Percentiles rank a stretch among this genome's conserved stretches.
Conservation (phyloP, 345 rosid genomes). For the Populus simonii region DNA sequence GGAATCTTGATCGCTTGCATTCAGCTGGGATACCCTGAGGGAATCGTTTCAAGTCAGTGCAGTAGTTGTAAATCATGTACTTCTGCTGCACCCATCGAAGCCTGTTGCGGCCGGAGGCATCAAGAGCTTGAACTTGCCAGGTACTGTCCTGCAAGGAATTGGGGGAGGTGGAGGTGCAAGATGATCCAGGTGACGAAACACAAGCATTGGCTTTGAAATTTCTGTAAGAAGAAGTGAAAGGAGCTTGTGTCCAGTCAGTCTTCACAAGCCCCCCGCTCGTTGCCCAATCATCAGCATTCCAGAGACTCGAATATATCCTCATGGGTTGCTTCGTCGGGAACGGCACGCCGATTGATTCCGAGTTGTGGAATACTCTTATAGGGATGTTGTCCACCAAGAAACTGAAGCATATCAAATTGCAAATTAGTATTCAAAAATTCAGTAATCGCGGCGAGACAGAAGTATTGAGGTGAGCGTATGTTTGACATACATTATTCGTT, state of each 20-base stretch:
- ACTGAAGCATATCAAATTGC: not conserved
- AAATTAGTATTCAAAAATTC: not conserved
- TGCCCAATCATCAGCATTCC: constrained; percentile 20
- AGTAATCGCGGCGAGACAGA: not conserved
- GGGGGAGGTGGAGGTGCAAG: not conserved
- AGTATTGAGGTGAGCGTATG: not conserved
- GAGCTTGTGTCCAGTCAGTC: constrained; percentile 17
- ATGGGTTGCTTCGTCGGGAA: constrained; percentile 15
- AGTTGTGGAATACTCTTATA: constrained; percentile 11
- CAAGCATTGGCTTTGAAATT: constrained; percentile 6
- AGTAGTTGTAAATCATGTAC: constrained; percentile 16
- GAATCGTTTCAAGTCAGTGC: constrained; percentile 6
- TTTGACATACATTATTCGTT: constrained; percentile 1
- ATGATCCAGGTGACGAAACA: not conserved
- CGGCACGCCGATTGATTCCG: constrained; percentile 1
- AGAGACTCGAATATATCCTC: constrained; percentile 6
- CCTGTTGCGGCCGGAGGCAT: constrained; percentile 3
- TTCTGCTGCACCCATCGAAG: constrained; percentile 12
- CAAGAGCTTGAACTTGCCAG: constrained; percentile 3
- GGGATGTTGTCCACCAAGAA: constrained; percentile 16
- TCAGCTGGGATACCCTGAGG: constrained; percentile 8
- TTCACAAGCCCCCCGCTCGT: constrained; percentile 11
- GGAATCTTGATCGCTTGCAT: constrained; percentile 11
- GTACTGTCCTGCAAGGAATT: not conserved
- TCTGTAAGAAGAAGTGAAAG: constrained; percentile 3